phyloP scores from a whole-genome alignment of 2,329 filamentous ascomycete genomes.

The Leptographium wingfieldii region DNA sequence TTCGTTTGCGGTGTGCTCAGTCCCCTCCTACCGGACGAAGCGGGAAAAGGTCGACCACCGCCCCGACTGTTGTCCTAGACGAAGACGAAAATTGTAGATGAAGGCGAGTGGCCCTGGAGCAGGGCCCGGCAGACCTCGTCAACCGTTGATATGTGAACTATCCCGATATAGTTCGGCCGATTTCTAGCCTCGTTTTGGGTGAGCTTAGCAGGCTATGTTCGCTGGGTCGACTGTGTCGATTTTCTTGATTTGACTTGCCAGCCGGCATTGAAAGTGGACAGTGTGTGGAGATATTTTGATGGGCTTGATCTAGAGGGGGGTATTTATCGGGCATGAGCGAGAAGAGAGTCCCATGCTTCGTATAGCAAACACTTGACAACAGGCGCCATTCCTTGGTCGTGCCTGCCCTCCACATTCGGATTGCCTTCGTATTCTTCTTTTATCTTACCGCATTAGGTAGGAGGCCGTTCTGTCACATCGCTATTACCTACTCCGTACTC shows the following conservation, averaged over 20 bases:
- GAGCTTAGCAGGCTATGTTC: not conserved
- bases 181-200: not conserved
- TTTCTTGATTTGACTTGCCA: not conserved
- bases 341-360: not conserved
- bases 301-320: not conserved
- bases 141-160: not conserved
- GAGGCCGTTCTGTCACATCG: not conserved
- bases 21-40: not conserved
- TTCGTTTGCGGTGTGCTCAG: not conserved
- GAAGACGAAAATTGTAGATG: not conserved
- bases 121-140: not conserved
- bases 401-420: not conserved
- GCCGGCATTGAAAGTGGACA: not conserved
- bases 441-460: constrained; percentile 2
- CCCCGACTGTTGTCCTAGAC: not conserved
- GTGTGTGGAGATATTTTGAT: not conserved
- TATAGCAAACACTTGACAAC: not conserved
- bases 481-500: not conserved
- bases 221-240: not conserved
- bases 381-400: not conserved
- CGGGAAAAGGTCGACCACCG: not conserved
- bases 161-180: not conserved
- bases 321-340: not conserved
- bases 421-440: not conserved
- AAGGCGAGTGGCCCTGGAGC: not conserved